A percentile compares a stretch with the other conserved stretches of the same genome.
These are phyloP conservation scores for Taxillus chinensis DNA, from an alignment of 164 flowering plant species.

Conservation along the genomic window DNA sequence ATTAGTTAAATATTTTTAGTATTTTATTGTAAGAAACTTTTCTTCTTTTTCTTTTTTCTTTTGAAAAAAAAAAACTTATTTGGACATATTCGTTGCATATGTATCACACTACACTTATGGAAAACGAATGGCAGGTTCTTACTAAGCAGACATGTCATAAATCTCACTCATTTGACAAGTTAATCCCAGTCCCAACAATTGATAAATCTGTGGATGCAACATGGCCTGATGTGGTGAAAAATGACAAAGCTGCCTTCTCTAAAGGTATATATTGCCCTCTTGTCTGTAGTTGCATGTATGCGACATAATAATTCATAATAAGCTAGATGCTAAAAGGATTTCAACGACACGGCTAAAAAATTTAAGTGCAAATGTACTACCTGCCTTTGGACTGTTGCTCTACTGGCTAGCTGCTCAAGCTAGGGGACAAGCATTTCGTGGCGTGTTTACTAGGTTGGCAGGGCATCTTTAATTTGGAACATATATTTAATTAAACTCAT, in stretches of 20 bases:
- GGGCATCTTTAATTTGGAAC: no score
- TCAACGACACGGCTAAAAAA: not conserved
- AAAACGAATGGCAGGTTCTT: slow-evolving; percentile 9
- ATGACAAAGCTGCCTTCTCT: slow-evolving; percentile 8
- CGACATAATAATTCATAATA: not conserved
- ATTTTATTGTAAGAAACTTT: no score
- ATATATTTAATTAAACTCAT: no score
- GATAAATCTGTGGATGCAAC: slow-evolving; percentile 20
- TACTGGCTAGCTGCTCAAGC: no score
- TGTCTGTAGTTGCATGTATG: not conserved
- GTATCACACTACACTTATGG: not conserved
- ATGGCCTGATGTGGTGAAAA: slow-evolving; percentile 17
- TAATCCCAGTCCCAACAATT: not conserved
- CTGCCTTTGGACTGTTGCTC: no score
- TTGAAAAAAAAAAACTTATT: not conserved
- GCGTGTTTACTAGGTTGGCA: no score
- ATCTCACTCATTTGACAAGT: slow-evolving; percentile 5
- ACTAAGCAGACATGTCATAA: not conserved
- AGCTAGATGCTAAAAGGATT: not conserved
- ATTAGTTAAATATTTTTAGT: no score
- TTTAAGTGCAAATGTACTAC: no score
- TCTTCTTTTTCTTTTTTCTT: not conserved
- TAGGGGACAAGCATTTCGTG: no score
- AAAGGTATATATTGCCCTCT: slow-evolving; percentile 14
- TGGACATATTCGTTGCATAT: not conserved